These are phyloP conservation scores for Phylloporus sp. DNA, from an alignment of 768 basidiomycete species.

Conservation along the genomic window DNA sequence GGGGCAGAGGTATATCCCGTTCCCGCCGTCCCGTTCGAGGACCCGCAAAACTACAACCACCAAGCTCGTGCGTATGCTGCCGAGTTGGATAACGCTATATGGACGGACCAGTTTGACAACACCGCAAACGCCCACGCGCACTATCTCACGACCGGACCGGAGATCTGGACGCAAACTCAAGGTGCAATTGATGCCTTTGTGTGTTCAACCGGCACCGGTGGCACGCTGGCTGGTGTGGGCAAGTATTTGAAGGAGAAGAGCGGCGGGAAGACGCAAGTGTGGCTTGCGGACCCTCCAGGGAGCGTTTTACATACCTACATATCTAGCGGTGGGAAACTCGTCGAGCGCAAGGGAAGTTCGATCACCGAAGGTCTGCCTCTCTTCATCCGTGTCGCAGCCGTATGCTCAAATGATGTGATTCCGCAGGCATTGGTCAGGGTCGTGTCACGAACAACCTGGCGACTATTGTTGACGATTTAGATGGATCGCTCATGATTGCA, in stretches of 20 bases:
- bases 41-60: conserved; percentile 96
- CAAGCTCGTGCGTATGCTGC: conserved; percentile 88
- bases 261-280: conserved; percentile 72
- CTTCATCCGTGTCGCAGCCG: background rate
- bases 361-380: conserved; percentile 75
- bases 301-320: conserved; percentile 85
- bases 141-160: conserved; percentile 88
- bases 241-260: conserved; percentile 81
- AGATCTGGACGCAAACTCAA: conserved; percentile 88
- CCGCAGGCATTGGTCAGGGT: conserved; percentile 90
- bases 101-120: conserved; percentile 99
- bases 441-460: conserved; percentile 88
- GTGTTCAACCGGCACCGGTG: conserved; percentile 93
- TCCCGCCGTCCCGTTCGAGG: conserved; percentile 93
- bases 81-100: conserved; percentile 71
- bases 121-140: conserved; percentile 86
- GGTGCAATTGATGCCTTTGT: conserved; percentile 86
- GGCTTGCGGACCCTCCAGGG: conserved; percentile 96
- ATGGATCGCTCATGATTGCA: conserved; percentile 80
- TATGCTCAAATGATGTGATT: background rate
- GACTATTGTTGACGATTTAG: conserved; percentile 71
- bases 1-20: conserved; percentile 97
- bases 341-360: conserved; percentile 76
- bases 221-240: conserved; percentile 88
- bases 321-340: conserved; percentile 69